These are phyloP conservation scores for Pseudocercospora macadamiae DNA, from an alignment of 2,329 filamentous ascomycete genomes.

Conservation along the genomic window DNA sequence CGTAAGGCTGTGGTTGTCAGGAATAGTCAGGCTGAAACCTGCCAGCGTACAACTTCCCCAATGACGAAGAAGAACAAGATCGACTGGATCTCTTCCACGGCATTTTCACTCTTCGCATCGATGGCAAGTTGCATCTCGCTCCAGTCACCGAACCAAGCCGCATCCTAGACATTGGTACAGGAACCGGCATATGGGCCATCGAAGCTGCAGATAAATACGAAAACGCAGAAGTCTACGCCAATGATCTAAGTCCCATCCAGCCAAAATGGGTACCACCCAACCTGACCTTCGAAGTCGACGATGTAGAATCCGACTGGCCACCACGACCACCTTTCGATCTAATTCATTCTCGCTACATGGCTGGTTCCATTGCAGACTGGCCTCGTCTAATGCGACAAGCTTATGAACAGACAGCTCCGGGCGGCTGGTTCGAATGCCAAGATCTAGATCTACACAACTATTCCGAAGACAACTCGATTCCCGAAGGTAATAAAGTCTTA, in stretches of 20 bases:
- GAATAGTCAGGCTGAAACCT: not conserved
- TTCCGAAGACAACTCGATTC: slow-evolving; percentile 8
- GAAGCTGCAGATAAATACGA: slow-evolving; percentile 37
- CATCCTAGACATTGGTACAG: slow-evolving; percentile 45
- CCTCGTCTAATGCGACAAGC: slow-evolving; percentile 8
- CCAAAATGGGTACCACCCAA: slow-evolving; percentile 32
- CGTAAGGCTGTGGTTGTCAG: not conserved
- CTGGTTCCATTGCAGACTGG: slow-evolving; percentile 53
- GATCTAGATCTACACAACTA: slow-evolving; percentile 12
- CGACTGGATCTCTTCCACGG: slow-evolving; percentile 49
- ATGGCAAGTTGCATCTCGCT: slow-evolving; percentile 26
- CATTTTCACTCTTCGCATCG: slow-evolving; percentile 41
- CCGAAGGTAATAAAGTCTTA: slow-evolving; percentile 1
- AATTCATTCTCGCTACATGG: slow-evolving; percentile 50
- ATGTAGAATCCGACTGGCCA: slow-evolving; percentile 19
- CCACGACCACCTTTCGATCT: slow-evolving; percentile 41
- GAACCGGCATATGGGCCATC: slow-evolving; percentile 47
- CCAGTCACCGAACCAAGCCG: slow-evolving; percentile 13
- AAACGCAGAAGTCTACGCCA: slow-evolving; percentile 40
- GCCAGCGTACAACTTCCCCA: slow-evolving; percentile 35
- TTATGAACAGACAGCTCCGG: slow-evolving; percentile 6
- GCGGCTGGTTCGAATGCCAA: slow-evolving; percentile 13
- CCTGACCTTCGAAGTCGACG: slow-evolving; percentile 30
- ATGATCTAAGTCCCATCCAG: slow-evolving; percentile 42
- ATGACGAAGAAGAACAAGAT: slow-evolving; percentile 33